Evolutionary conservation across 2,329 filamentous ascomycete genomes (phyloP).

Genomic region (Raffaelea deltoideospora): DNA sequence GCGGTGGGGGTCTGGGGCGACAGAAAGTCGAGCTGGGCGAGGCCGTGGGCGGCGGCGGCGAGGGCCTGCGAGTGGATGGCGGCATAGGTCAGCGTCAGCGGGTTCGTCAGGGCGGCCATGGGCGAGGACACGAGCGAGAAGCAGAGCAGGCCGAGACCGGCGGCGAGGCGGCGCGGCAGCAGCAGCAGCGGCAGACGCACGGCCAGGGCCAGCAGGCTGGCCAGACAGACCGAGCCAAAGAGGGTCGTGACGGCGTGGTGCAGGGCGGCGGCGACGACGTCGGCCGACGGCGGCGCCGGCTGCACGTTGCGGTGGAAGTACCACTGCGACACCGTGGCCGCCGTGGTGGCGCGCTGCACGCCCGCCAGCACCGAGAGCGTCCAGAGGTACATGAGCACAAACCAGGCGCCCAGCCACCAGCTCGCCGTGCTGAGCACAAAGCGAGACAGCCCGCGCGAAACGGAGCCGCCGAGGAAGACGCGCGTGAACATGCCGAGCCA

Average conservation of each 20-base stretch:
- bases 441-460: conserved; percentile 41
- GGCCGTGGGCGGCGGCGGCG: conserved; percentile 57
- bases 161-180: conserved; percentile 54
- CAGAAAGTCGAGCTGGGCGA: conserved; percentile 72
- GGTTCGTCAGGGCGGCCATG: conserved; percentile 75
- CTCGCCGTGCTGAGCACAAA: conserved; percentile 79
- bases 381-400: conserved; percentile 92
- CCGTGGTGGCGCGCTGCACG: conserved; percentile 79
- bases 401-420: conserved; percentile 91
- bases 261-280: conserved; percentile 72
- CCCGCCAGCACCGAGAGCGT: conserved; percentile 76
- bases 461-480: conserved; percentile 84
- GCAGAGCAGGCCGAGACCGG: conserved; percentile 47
- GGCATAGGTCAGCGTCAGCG: conserved; percentile 79
- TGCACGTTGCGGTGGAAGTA: conserved; percentile 88
- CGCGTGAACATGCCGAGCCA: conserved; percentile 96
- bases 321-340: conserved; percentile 94
- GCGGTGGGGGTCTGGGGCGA: conserved; percentile 59
- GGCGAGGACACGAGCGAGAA: conserved; percentile 70
- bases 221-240: conserved; percentile 84
- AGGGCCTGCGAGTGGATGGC: conserved; percentile 86
- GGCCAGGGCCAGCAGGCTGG: conserved; percentile 64
- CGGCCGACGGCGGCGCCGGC: conserved; percentile 60
- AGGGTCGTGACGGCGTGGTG: conserved; percentile 71
- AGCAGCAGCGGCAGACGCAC: conserved; percentile 76